Evolutionary conservation across 1,139 yeast species (phyloP).

Genomic region (Geotrichum bryndzae): DNA sequence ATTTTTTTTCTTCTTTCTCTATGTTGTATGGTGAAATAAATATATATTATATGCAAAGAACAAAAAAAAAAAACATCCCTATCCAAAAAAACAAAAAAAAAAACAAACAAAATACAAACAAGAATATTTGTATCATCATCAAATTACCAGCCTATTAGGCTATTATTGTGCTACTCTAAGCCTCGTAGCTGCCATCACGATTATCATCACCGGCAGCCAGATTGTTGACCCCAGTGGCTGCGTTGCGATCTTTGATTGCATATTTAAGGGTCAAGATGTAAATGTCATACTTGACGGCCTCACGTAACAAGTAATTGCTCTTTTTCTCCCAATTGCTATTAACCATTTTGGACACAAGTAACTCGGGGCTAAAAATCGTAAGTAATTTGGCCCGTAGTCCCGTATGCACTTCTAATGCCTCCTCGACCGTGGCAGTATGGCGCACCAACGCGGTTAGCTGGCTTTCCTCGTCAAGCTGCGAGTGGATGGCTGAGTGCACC

Average conservation of each 20-base stretch:
- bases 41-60: neutral
- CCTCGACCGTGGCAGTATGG: slow-evolving; percentile 25
- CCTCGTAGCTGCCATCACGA: neutral
- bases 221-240: neutral
- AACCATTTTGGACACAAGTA: slow-evolving; percentile 27
- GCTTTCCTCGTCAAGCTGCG: slow-evolving; percentile 25
- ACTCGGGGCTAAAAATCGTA: slow-evolving; percentile 10
- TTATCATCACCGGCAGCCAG: neutral
- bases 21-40: neutral
- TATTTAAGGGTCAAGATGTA: slow-evolving; percentile 28
- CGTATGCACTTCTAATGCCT: slow-evolving; percentile 29
- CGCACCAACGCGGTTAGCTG: slow-evolving; percentile 29
- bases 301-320: slow-evolving; percentile 30
- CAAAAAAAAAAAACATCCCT: no score
- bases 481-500: slow-evolving; percentile 27
- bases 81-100: neutral
- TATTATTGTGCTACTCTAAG: neutral
- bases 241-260: slow-evolving; percentile 22
- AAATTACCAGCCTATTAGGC: neutral
- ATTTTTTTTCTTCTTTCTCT: neutral
- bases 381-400: slow-evolving; percentile 17
- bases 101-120: neutral
- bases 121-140: neutral
- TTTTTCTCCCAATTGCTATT: slow-evolving; percentile 34
- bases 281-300: slow-evolving; percentile 32